Conservation (phyloP, 2,329 filamentous ascomycete species). For the Didymella pomorum region DNA sequence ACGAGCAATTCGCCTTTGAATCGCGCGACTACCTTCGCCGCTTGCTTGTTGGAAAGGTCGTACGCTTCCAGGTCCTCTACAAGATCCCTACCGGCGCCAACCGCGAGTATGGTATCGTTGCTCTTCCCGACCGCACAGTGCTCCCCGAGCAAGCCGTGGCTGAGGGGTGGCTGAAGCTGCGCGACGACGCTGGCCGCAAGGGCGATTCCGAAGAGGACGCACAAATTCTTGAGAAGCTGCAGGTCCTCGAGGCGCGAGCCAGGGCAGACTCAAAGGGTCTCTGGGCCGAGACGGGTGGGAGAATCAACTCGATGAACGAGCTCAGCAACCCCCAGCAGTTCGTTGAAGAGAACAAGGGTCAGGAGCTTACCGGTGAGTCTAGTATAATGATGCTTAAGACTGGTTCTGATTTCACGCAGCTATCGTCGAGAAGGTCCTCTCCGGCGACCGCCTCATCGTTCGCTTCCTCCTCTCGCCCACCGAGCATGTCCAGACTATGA, state of each 20-base stretch:
- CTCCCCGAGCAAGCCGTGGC: conserved; percentile 85
- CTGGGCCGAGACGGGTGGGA: conserved; percentile 72
- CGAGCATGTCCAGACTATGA: conserved; percentile 88
- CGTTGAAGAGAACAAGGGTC: conserved; percentile 82
- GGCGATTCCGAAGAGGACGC: conserved; percentile 81
- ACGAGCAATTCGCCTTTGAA: conserved; percentile 92
- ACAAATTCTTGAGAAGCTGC: conserved; percentile 77
- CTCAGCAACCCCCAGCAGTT: conserved; percentile 77
- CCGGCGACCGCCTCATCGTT: conserved; percentile 87
- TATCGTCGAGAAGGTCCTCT: conserved; percentile 88
- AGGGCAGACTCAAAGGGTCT: conserved; percentile 81
- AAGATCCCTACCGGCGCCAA: conserved; percentile 78
- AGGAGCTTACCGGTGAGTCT: conserved; percentile 73
- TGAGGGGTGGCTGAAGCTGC: conserved; percentile 90
- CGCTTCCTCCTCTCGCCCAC: conserved; percentile 81
- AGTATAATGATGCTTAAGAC: not conserved
- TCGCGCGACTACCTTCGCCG: conserved; percentile 92
- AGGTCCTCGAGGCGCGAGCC: conserved; percentile 78
- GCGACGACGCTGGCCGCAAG: conserved; percentile 91
- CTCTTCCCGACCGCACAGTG: conserved; percentile 72
- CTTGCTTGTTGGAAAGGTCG: conserved; percentile 81
- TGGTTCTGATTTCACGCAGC: conserved; percentile 41
- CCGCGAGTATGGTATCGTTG: conserved; percentile 86
- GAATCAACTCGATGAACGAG: conserved; percentile 83
- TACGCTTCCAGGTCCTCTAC: conserved; percentile 87